phyloP scores from a whole-genome alignment of 768 basidiomycete species.

The Tricholoma terreum region DNA sequence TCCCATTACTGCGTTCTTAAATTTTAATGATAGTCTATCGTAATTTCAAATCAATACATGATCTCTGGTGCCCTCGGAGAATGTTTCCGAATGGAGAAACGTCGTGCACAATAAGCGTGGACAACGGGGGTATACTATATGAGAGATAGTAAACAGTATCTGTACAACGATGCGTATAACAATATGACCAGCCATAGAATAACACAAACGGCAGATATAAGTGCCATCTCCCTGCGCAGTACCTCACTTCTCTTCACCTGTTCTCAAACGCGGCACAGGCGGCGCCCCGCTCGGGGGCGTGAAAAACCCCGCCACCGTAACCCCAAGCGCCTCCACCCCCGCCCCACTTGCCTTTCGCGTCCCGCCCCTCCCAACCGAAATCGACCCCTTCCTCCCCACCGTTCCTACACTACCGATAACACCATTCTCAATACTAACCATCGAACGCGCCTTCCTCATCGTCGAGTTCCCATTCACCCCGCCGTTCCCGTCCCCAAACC shows the following conservation, averaged over 20 bases:
- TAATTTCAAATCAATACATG: not conserved
- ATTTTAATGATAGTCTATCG: too few relatives aligned
- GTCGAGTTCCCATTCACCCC: slow-evolving; percentile 21
- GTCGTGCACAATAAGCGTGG: not conserved
- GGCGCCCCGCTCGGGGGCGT: slow-evolving; percentile 45
- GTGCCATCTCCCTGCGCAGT: not conserved
- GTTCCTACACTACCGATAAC: slow-evolving; percentile 18
- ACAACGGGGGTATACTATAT: not conserved
- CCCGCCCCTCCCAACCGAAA: slow-evolving; percentile 61
- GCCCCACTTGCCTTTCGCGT: slow-evolving; percentile 63
- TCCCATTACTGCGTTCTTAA: too few relatives aligned
- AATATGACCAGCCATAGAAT: not conserved
- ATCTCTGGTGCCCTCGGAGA: not conserved
- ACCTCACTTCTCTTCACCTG: not conserved
- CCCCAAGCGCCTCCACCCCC: slow-evolving; percentile 70
- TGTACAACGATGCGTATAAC: not conserved
- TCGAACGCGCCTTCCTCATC: slow-evolving; percentile 49
- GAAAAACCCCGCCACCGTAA: slow-evolving; percentile 81
- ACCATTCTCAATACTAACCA: slow-evolving; percentile 63
- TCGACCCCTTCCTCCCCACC: slow-evolving; percentile 49
- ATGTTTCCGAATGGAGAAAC: not conserved
- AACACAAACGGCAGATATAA: not conserved
- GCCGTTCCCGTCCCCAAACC: slow-evolving; percentile 20
- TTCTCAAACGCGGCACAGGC: slow-evolving; percentile 24
- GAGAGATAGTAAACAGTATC: not conserved